Base-by-base conservation (phyloP, 306 rosid species). In the Carpinus fangiana region DNA sequence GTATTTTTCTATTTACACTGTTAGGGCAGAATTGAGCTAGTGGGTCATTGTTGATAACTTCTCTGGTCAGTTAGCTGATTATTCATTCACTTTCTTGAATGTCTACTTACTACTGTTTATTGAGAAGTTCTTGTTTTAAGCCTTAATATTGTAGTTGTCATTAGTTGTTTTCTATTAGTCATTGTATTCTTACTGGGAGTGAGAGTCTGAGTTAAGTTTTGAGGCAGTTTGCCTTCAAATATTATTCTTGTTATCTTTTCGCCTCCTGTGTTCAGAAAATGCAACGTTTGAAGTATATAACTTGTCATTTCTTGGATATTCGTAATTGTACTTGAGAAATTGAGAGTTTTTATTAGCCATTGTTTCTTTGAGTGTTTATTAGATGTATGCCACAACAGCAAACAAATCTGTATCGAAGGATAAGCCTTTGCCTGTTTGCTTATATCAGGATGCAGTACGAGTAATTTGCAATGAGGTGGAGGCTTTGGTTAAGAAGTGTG, bases 391-490 rank as follows among this genome's bases (percentile, higher is more conserved):
- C 47, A 18, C 13, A 54, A 21, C 46, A 28, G 50, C 51, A 69
- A 43, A 69, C 72, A 64, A 31, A 45, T 80, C 73, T 74, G 31
- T 38, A 18, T 23, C 46, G 23, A 81, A 20, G 71, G 38, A 47
- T 78, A 79, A 78, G 61, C 61, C 62, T 82, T 87, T 68, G n/a
- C 53, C 70, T 86, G 10, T 85, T 79, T 80, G 74, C 69, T 72
- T 74, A 67, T 76, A 47, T 81, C 87, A 95, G 99, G 96, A 90
- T 85, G 99, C 98, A 34, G 95, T 95, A 46, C 89, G 84, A 54
- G 92, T 86, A 78, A 95, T 93, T 70, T 95, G 99, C 88, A 90
- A 85, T 36, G 98, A 91, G 82, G 90, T 95, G 73, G 93, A 88
- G 75, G 87, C 90, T 82, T 84, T 95, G 86, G 99, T 95, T 62